Conservation (phyloP, 805 yeast species). For the Clavispora phyllophila region DNA sequence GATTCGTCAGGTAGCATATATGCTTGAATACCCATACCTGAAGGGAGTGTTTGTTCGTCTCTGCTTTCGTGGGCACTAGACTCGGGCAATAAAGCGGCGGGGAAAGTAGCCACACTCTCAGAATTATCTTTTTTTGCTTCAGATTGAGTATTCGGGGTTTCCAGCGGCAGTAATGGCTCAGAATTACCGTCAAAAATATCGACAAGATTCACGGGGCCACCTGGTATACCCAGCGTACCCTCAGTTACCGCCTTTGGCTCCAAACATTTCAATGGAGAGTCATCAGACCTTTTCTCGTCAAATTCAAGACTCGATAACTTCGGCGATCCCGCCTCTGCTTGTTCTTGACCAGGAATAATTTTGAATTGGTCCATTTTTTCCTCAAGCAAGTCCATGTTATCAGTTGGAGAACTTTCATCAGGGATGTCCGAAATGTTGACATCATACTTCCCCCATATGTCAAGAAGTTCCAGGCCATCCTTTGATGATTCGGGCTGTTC, state of each 20-base stretch:
- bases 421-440: not conserved
- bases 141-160: not conserved
- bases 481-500: conserved; percentile 2
- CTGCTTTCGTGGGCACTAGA: not conserved
- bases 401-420: not conserved
- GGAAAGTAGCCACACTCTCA: not conserved
- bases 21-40: conserved; percentile 18
- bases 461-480: conserved; percentile 9
- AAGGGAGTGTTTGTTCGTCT: not conserved
- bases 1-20: conserved; percentile 8
- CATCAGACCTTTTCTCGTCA: not conserved
- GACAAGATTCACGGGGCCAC: not conserved
- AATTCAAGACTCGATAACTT: not conserved
- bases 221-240: not conserved
- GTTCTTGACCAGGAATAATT: not conserved
- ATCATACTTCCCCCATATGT: conserved; percentile 7
- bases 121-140: not conserved
- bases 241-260: too few relatives aligned
- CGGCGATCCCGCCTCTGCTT: not conserved
- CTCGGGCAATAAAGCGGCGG: not conserved
- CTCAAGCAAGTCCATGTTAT: conserved; percentile 9
- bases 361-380: conserved; percentile 9
- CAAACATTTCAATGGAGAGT: not conserved
- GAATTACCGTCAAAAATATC: not conserved
- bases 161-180: not conserved